Percentiles rank a stretch among this genome's conserved stretches.
These are phyloP conservation scores for Stachybotrys chlorohalonatus DNA, from an alignment of 2,329 filamentous ascomycete genomes.

Conservation along the genomic window DNA sequence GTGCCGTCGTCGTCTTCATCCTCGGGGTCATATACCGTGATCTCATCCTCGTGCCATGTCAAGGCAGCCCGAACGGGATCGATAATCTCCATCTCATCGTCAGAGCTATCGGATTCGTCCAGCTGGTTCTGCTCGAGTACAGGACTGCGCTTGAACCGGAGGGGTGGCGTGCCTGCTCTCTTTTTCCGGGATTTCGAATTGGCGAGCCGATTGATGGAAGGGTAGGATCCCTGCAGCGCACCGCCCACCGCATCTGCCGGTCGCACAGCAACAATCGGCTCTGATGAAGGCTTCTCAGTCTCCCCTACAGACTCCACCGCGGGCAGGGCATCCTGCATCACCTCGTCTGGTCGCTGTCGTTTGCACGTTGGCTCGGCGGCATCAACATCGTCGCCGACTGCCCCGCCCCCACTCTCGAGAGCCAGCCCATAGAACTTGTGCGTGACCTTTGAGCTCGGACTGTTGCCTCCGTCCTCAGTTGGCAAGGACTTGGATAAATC, in stretches of 20 bases:
- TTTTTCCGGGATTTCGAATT: slow-evolving; percentile 29
- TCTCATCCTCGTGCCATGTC: slow-evolving; percentile 61
- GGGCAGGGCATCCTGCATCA: slow-evolving; percentile 16
- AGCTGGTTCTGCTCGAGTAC: slow-evolving; percentile 7
- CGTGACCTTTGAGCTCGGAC: slow-evolving; percentile 43
- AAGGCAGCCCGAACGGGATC: slow-evolving; percentile 50
- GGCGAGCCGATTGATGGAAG: slow-evolving; percentile 27
- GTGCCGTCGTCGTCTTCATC: slow-evolving; percentile 59
- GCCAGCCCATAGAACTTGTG: slow-evolving; percentile 43
- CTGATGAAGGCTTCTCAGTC: not conserved
- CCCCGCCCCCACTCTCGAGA: slow-evolving; percentile 19
- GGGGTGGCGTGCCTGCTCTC: slow-evolving; percentile 29
- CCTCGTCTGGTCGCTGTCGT: slow-evolving; percentile 24
- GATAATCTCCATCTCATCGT: slow-evolving; percentile 28
- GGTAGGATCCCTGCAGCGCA: slow-evolving; percentile 22
- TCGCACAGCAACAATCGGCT: not conserved
- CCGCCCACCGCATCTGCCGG: slow-evolving; percentile 7
- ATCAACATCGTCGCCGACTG: slow-evolving; percentile 14
- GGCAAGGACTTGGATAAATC: slow-evolving; percentile 21
- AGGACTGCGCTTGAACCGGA: slow-evolving; percentile 16
- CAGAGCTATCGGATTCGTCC: slow-evolving; percentile 13
- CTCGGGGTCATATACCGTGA: slow-evolving; percentile 55
- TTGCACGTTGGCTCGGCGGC: slow-evolving; percentile 24
- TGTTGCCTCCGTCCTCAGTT: slow-evolving; percentile 38
- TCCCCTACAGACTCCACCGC: not conserved